Evolutionary conservation across 2,329 filamentous ascomycete genomes (phyloP).

Genomic region (Epichloe gansuensis): DNA sequence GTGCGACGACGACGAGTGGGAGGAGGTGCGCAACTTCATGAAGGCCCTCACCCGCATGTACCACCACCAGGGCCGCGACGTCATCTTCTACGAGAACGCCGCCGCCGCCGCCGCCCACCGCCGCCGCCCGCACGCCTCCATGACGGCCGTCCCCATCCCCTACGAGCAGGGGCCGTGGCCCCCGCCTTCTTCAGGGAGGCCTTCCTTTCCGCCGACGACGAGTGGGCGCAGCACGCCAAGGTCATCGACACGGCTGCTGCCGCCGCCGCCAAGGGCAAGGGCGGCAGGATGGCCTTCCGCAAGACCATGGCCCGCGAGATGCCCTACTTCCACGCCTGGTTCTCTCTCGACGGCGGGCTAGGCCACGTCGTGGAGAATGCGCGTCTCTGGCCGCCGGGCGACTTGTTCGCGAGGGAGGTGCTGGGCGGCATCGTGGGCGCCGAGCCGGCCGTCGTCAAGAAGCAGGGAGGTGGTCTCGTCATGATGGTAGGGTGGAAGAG

Average conservation of each 20-base stretch:
- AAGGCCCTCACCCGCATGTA: conserved; percentile 91
- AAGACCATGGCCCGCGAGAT: conserved; percentile 81
- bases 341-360: conserved; percentile 79
- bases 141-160: conserved; percentile 78
- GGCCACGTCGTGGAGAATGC: conserved; percentile 87
- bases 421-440: conserved; percentile 85
- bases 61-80: conserved; percentile 80
- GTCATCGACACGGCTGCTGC: conserved; percentile 74
- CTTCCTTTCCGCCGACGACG: conserved; percentile 74
- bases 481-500: conserved; percentile 56
- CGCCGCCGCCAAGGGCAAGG: conserved; percentile 48
- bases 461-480: conserved; percentile 71
- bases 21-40: conserved; percentile 98
- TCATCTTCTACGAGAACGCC: conserved; percentile 97
- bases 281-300: conserved; percentile 74
- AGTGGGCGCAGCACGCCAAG: conserved; percentile 94
- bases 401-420: conserved; percentile 85
- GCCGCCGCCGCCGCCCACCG: conserved; percentile 61
- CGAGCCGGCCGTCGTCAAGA: conserved; percentile 73
- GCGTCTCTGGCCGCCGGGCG: conserved; percentile 74
- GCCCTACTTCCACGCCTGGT: conserved; percentile 98
- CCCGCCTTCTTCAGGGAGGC: conserved; percentile 95
- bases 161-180: conserved; percentile 79
- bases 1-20: conserved; percentile 98
- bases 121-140: conserved; percentile 69